A percentile compares a stretch with the other conserved stretches of the same genome.
Evolutionary conservation across 1,284 basidiomycete species (phyloP).

Genomic region (Leccinum variabile): DNA sequence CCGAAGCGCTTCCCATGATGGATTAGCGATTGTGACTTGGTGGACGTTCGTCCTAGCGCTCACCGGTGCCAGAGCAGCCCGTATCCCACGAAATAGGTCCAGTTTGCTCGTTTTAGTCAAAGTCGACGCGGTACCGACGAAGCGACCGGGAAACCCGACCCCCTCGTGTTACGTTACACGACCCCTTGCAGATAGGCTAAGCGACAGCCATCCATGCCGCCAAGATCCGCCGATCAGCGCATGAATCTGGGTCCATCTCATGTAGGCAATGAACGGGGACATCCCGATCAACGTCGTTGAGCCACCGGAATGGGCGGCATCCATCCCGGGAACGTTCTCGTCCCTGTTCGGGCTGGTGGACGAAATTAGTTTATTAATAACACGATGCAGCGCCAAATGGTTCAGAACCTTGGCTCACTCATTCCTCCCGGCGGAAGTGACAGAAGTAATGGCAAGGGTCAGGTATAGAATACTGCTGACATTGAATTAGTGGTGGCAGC

Average conservation of each 20-base stretch:
- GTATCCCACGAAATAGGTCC: not conserved
- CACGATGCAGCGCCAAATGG: not conserved
- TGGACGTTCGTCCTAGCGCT: slow-evolving; percentile 7
- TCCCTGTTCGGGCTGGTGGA: not conserved
- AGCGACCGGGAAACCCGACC: not conserved
- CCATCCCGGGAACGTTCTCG: too few relatives aligned
- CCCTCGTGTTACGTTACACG: not conserved
- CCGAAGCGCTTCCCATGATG: not conserved
- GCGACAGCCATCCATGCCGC: slow-evolving; percentile 7
- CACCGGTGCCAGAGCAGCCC: not conserved
- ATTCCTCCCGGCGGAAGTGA: not conserved
- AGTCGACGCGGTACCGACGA: not conserved
- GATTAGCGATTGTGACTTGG: slow-evolving; percentile 1
- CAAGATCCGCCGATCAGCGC: not conserved
- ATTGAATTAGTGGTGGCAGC: not conserved
- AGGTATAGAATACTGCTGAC: not conserved
- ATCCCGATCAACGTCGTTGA: slow-evolving; percentile 2
- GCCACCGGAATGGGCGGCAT: slow-evolving; percentile 18
- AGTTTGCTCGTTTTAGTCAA: not conserved
- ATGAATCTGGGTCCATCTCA: slow-evolving; percentile 3
- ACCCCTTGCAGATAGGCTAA: not conserved
- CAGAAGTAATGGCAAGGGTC: not conserved
- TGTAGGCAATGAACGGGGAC: slow-evolving; percentile 14
- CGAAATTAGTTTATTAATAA: not conserved
- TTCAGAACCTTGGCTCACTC: not conserved